Evolutionary conservation across 1,284 basidiomycete genomes (phyloP).

Genomic region (Stygiomarasmius scandens): DNA sequence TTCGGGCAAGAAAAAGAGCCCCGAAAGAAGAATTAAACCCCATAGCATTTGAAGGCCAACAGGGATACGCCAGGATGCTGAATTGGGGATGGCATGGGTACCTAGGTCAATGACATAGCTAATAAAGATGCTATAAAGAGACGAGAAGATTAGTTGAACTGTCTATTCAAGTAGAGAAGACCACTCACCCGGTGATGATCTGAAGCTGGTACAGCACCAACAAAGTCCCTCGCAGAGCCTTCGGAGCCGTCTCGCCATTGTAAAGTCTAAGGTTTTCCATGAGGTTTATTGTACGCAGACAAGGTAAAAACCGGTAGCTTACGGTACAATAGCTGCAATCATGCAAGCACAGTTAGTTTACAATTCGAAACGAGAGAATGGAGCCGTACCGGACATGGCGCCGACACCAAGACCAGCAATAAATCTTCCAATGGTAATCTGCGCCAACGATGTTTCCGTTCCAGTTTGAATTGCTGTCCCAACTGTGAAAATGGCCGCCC

Average conservation of each 20-base stretch:
- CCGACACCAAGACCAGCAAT: constrained; percentile 77
- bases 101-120: constrained; percentile 76
- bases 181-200: constrained; percentile 68
- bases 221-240: constrained; percentile 72
- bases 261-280: constrained; percentile 47
- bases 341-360: constrained; percentile 20
- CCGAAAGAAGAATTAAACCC: constrained; percentile 68
- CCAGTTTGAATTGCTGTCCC: constrained; percentile 74
- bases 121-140: constrained; percentile 58
- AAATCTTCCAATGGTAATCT: constrained; percentile 72
- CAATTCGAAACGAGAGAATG: neutral
- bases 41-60: constrained; percentile 70
- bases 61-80: constrained; percentile 74
- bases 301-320: constrained; percentile 19
- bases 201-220: constrained; percentile 79
- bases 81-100: constrained; percentile 59
- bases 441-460: constrained; percentile 59
- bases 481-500: constrained; percentile 72
- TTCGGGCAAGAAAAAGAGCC: constrained; percentile 78
- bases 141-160: constrained; percentile 14
- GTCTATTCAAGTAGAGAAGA: no score
- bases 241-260: constrained; percentile 80
- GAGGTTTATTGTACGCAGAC: neutral
- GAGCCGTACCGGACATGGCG: constrained; percentile 59
- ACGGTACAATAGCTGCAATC: constrained; percentile 67